These are phyloP conservation scores for Diaporthe sp. DNA, from an alignment of 2,329 filamentous ascomycete species.

Conservation along the genomic window DNA sequence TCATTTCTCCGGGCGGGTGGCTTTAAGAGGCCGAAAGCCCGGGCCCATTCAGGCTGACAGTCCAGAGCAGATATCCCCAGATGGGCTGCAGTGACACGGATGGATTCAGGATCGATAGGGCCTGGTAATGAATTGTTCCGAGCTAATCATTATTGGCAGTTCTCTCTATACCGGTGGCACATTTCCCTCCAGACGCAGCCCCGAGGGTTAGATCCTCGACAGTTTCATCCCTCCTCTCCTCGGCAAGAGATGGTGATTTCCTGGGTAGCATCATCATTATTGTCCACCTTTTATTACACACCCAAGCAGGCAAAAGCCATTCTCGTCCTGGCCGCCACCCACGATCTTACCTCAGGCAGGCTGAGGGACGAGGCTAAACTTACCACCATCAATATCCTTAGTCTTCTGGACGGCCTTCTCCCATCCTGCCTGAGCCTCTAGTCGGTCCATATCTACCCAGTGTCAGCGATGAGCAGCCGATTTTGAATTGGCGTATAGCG, in stretches of 20 bases:
- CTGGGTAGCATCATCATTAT: conserved; percentile 29
- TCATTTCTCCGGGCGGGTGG: conserved; percentile 7
- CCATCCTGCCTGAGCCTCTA: conserved; percentile 64
- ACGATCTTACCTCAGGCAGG: conserved; percentile 13
- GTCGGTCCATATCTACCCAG: conserved; percentile 46
- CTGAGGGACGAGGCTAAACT: conserved; percentile 49
- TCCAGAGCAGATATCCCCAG: background rate
- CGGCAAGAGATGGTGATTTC: conserved; percentile 10
- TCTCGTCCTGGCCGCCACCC: background rate
- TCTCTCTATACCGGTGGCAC: background rate
- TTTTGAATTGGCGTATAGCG: background rate
- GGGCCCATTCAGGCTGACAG: background rate
- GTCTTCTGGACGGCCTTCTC: conserved; percentile 63
- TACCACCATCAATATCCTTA: conserved; percentile 61
- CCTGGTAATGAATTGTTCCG: background rate
- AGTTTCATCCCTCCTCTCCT: conserved; percentile 1
- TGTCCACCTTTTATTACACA: background rate
- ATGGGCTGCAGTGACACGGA: background rate
- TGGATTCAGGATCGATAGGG: background rate
- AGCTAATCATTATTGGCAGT: background rate
- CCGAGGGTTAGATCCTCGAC: background rate
- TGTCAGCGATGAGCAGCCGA: background rate
- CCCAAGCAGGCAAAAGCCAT: background rate
- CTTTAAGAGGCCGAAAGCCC: background rate
- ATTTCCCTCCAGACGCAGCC: background rate